Conservation (phyloP, 2,329 filamentous ascomycete species). For the Huntiella abstrusa region DNA sequence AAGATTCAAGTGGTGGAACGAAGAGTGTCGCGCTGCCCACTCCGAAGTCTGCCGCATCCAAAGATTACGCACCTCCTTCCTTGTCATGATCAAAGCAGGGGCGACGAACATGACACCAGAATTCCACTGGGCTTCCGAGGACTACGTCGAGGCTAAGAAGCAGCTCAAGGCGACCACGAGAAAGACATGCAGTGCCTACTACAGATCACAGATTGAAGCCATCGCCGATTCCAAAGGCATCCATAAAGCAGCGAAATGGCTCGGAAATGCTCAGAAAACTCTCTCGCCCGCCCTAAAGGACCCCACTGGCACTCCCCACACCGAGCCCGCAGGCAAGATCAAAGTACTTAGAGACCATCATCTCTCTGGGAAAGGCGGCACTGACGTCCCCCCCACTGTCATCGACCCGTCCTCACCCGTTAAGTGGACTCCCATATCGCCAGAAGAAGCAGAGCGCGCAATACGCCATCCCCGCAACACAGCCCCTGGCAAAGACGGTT, state of each 20-base stretch:
- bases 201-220: not conserved
- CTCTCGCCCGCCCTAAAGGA: not conserved
- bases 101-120: not conserved
- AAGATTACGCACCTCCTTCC: not conserved
- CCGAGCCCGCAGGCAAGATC: not conserved
- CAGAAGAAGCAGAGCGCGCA: not conserved
- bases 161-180: not conserved
- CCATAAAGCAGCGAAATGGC: constrained; percentile 2
- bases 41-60: not conserved
- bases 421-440: not conserved
- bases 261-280: not conserved
- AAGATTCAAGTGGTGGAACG: not conserved
- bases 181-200: not conserved
- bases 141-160: not conserved
- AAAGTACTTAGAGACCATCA: not conserved
- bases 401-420: not conserved
- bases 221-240: not conserved
- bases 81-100: not conserved
- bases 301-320: not conserved
- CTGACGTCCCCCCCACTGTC: not conserved
- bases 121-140: not conserved
- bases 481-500: not conserved
- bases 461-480: not conserved
- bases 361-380: not conserved
- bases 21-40: not conserved